Conservation (phyloP, 1,284 basidiomycete species). For the Apiotrichum veenhuisii region DNA sequence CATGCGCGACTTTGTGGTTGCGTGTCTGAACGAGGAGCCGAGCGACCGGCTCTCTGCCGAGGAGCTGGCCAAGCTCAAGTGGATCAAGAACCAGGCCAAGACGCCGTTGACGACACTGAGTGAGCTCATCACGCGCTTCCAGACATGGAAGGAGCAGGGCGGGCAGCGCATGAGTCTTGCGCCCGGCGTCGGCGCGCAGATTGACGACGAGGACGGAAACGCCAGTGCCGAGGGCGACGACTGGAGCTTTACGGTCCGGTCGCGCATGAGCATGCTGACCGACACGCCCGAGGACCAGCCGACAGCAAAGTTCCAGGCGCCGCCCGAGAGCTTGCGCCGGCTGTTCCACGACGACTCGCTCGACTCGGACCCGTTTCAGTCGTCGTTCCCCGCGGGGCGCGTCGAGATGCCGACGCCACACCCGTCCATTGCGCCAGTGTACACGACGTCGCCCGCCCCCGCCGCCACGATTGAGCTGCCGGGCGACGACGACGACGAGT, state of each 20-base stretch:
- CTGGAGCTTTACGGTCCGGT: conserved; percentile 50
- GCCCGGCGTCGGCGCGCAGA: conserved; percentile 46
- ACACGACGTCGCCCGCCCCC: neutral
- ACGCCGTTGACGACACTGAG: conserved; percentile 67
- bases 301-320: conserved; percentile 2
- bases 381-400: conserved; percentile 19
- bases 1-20: conserved; percentile 83
- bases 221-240: conserved; percentile 27
- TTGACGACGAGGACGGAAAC: conserved; percentile 38
- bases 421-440: neutral
- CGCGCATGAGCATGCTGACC: conserved; percentile 39
- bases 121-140: conserved; percentile 74
- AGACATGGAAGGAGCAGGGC: conserved; percentile 71
- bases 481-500: conserved; percentile 7
- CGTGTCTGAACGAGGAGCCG: conserved; percentile 81
- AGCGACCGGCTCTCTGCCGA: conserved; percentile 78
- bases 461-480: conserved; percentile 1
- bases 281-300: conserved; percentile 28
- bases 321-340: conserved; percentile 47
- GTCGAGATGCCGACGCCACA: conserved; percentile 3
- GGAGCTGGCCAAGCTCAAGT: conserved; percentile 83
- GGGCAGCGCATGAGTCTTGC: conserved; percentile 77
- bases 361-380: conserved; percentile 45
- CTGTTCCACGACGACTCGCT: conserved; percentile 48
- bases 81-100: conserved; percentile 79